These are phyloP conservation scores for Pseudogymnoascus sp. DNA, from an alignment of 2,329 filamentous ascomycete genomes.

Conservation along the genomic window DNA sequence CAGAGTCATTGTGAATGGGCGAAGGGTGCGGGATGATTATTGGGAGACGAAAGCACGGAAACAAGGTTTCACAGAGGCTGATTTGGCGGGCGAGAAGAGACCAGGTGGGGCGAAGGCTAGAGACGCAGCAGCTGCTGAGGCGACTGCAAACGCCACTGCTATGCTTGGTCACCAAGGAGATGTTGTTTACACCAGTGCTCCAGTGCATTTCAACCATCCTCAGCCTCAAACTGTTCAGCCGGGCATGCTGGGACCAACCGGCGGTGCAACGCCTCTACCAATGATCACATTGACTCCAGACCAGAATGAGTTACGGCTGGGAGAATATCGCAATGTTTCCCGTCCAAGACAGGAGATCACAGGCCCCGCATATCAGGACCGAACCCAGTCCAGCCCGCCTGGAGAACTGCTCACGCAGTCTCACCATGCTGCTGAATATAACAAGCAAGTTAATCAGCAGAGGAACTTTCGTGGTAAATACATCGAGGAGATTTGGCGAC, in stretches of 20 bases:
- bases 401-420: constrained; percentile 79
- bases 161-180: constrained; percentile 62
- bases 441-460: constrained; percentile 72
- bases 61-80: constrained; percentile 96
- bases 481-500: constrained; percentile 71
- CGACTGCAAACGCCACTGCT: constrained; percentile 45
- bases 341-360: constrained; percentile 84
- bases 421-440: constrained; percentile 82
- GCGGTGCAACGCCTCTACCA: constrained; percentile 63
- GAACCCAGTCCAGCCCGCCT: constrained; percentile 66
- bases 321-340: constrained; percentile 76
- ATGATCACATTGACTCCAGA: constrained; percentile 78
- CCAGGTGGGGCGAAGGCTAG: constrained; percentile 84
- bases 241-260: constrained; percentile 59
- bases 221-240: constrained; percentile 63
- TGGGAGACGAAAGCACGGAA: constrained; percentile 97
- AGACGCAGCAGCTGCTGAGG: constrained; percentile 66
- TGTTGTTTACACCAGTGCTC: constrained; percentile 77
- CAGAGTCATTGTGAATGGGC: constrained; percentile 80
- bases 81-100: constrained; percentile 90
- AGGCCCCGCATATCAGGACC: constrained; percentile 80
- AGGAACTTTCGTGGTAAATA: constrained; percentile 72
- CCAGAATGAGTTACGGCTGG: constrained; percentile 65
- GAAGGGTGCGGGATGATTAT: constrained; percentile 92
- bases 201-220: constrained; percentile 51